Percentiles rank a stretch among this genome's conserved stretches.
phyloP scores from a whole-genome alignment of 2,329 filamentous ascomycete species.

The Diplocarpon rosae region DNA sequence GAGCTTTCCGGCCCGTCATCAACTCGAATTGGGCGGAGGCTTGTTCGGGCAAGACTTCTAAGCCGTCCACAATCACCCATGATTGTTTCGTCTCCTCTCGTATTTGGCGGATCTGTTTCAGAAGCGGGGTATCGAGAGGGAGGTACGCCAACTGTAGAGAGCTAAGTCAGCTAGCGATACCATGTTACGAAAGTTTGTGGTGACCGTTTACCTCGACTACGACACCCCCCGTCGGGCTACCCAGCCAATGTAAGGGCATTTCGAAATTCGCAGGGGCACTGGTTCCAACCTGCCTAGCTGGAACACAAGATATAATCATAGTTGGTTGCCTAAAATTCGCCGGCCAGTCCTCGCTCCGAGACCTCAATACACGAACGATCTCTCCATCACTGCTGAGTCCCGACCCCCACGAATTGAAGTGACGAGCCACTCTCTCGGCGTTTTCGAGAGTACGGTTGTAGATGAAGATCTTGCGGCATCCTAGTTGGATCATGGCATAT shows the following conservation, averaged over 20 bases:
- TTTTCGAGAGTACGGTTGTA: constrained; percentile 58
- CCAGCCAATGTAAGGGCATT: constrained; percentile 58
- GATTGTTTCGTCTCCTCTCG: constrained; percentile 43
- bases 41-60: constrained; percentile 68
- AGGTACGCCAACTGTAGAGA: constrained; percentile 50
- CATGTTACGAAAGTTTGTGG: not conserved
- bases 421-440: constrained; percentile 53
- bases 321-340: constrained; percentile 51
- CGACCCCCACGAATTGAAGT: constrained; percentile 47
- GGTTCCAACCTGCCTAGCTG: constrained; percentile 54
- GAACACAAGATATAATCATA: constrained; percentile 67
- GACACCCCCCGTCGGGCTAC: constrained; percentile 63
- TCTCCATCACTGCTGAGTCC: constrained; percentile 22
- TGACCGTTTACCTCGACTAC: constrained; percentile 45
- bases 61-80: constrained; percentile 66
- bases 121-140: constrained; percentile 58
- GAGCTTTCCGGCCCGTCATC: constrained; percentile 64
- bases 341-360: constrained; percentile 53
- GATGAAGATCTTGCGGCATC: constrained; percentile 64
- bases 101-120: constrained; percentile 45
- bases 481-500: constrained; percentile 68
- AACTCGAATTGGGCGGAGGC: constrained; percentile 75
- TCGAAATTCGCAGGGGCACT: constrained; percentile 58
- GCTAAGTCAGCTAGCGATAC: not conserved
- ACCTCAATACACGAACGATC: constrained; percentile 39